These are phyloP conservation scores for Entelexis paramagnoliae DNA, from an alignment of 1,139 yeast species.

Conservation along the genomic window DNA sequence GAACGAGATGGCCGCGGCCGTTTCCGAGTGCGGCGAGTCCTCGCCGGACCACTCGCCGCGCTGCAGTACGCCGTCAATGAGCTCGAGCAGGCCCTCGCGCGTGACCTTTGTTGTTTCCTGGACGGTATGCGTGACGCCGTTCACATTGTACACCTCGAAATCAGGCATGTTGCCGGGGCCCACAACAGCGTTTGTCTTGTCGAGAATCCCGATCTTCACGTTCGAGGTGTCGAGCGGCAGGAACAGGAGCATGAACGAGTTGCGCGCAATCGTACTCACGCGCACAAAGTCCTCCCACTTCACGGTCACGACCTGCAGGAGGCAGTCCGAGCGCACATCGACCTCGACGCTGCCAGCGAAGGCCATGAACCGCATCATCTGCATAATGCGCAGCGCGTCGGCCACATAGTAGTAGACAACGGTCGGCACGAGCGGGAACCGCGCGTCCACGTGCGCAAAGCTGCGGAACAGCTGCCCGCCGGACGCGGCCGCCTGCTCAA, in stretches of 20 bases:
- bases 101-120: slow-evolving; percentile 1
- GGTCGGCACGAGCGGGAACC: slow-evolving; percentile 16
- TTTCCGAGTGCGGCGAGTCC: background rate
- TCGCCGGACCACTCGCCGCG: background rate
- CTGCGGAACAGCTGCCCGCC: slow-evolving; percentile 17
- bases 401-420: slow-evolving; percentile 14
- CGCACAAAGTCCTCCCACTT: slow-evolving; percentile 22
- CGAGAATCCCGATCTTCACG: slow-evolving; percentile 18
- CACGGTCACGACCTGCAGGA: slow-evolving; percentile 10
- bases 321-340: slow-evolving; percentile 21
- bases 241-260: slow-evolving; percentile 17
- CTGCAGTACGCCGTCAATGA: slow-evolving; percentile 1
- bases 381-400: slow-evolving; percentile 17
- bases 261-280: slow-evolving; percentile 17
- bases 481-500: slow-evolving; percentile 12
- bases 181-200: slow-evolving; percentile 12
- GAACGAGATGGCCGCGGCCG: slow-evolving; percentile 4
- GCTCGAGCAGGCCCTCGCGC: slow-evolving; percentile 9
- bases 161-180: slow-evolving; percentile 20
- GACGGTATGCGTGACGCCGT: slow-evolving; percentile 8
- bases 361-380: slow-evolving; percentile 20
- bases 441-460: slow-evolving; percentile 15
- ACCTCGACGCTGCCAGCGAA: slow-evolving; percentile 22
- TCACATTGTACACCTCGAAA: slow-evolving; percentile 15
- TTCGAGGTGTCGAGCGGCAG: slow-evolving; percentile 11